phyloP scores from a whole-genome alignment of 2,329 filamentous ascomycete species.

The Apiospora kogelbergensis region DNA sequence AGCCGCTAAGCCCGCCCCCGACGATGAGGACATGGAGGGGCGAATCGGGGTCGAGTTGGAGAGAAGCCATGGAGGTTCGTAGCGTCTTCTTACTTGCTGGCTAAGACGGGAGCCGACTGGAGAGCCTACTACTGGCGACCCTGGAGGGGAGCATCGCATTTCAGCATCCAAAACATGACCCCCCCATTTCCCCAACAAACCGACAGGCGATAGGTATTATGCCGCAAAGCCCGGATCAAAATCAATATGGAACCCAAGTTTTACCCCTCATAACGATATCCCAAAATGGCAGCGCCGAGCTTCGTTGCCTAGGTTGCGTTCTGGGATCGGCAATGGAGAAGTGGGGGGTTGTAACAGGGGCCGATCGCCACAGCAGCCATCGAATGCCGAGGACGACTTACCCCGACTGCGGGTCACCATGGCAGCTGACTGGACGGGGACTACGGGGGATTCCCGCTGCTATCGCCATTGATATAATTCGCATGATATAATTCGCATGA shows the following conservation, averaged over 20 bases:
- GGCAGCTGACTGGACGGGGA: no score
- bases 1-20: constrained; percentile 11
- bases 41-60: not conserved
- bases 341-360: not conserved
- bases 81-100: not conserved
- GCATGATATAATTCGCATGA: no score
- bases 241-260: not conserved
- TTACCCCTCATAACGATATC: not conserved
- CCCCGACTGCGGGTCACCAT: no score
- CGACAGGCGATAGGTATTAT: not conserved
- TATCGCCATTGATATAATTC: no score
- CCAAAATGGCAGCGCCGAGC: not conserved
- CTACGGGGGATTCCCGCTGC: no score
- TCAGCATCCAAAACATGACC: not conserved
- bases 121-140: not conserved
- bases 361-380: no score
- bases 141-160: not conserved
- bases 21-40: constrained; percentile 9
- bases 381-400: no score
- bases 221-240: not conserved
- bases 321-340: not conserved
- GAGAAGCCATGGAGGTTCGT: not conserved
- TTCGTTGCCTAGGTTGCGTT: not conserved
- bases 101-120: not conserved
- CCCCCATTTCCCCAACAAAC: not conserved